Evolutionary conservation across 768 basidiomycete species (phyloP), one percentile per base, ranked within the genome.

Genomic region (Suillus occidentalis): DNA sequence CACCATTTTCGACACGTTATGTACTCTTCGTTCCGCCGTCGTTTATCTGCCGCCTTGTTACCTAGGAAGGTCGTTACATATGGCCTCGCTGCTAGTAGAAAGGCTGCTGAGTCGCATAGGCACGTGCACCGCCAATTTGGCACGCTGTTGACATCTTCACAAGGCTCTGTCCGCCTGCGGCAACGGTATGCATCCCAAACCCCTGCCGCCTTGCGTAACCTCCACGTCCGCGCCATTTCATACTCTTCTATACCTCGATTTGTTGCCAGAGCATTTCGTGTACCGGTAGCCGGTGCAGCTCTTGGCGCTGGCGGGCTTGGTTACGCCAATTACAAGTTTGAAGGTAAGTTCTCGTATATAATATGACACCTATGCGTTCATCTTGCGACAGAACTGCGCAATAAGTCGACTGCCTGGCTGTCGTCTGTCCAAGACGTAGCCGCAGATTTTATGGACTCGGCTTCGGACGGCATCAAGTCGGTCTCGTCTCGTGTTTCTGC

Each of bases 321-420:
- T 6, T 99, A 97, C 78, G 96, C 95, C 25, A 95, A 97, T 75
- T 97, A 97, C 82, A 95, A 95, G 79, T 89, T 97, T 71, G 96
- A 99, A 81, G 94, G 96, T 94, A 66, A 68, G 84, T 77, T 40
- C 62, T 42, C 5, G 39, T 60, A 3, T 31, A 52, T 20, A 14
- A 16, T 22, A 20, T 40, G 25, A 31, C 61, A 60, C 43, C 68
- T 34, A 6, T 13, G 47, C 10, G 16, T 18, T 65, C 10, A 64
- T 65, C 52, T 14, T 39, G 4, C 37, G n/a, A 3, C 63, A 95
- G 93, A 94, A 75, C 82, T 94, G 71, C 82, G 86, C 70, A 89
- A 85, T 71, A 85, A 82, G 65, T 89, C 93, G 2, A 79, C 80
- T 16, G 89, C 77, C 28, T 92, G 90, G 87, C 81, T 92, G 50